Evolutionary conservation across 768 basidiomycete species (phyloP), one percentile per base, ranked within the genome.

Genomic region (Pisolithus marmoratus): DNA sequence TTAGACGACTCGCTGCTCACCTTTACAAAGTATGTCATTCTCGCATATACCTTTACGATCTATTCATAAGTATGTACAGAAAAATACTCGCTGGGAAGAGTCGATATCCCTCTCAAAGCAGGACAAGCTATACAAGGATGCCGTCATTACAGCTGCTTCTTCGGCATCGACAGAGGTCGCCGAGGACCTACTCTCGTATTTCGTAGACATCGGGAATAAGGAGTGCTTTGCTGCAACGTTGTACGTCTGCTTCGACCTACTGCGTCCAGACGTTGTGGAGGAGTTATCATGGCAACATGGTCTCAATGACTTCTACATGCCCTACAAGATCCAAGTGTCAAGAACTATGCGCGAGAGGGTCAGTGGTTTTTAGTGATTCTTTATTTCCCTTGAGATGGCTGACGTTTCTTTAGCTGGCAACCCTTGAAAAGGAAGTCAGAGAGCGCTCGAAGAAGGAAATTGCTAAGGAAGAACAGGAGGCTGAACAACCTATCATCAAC

Each of bases 161-260:
- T 96, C 94, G 2, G 75, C 63, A 29, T 85, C 82, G n/a, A 87
- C 80, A 2, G 90, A 96, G 51, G 87, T 98, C 29, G 90, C 94
- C 4, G 95, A 99, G 69, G 96, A 98, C 47, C 77, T 98, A 17
- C 76, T 98, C 23, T 86, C 87, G 4, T 98, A 98, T 75, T 99
- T 98, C 65, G 94, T 96, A 52, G 90, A 93, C 70, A 97, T 99
- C 58, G 96, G 96, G 31, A 95, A 95, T 79, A 94, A 94, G 72
- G 96, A 99, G 66, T 95, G 93, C 70, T 99, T 95, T 69, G 87
- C 92, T 0, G 91, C 88, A 1, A 74, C 87, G 56, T 81, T 98
- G 22, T 98, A 84, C 60, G 80, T 88, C 48, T 96, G 94, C 74
- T 99, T 94, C 74, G 95, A 99, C 71, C 78, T 98, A n/a, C 73